phyloP scores from a whole-genome alignment of 1,284 basidiomycete genomes.

The Inonotus obliquus region DNA sequence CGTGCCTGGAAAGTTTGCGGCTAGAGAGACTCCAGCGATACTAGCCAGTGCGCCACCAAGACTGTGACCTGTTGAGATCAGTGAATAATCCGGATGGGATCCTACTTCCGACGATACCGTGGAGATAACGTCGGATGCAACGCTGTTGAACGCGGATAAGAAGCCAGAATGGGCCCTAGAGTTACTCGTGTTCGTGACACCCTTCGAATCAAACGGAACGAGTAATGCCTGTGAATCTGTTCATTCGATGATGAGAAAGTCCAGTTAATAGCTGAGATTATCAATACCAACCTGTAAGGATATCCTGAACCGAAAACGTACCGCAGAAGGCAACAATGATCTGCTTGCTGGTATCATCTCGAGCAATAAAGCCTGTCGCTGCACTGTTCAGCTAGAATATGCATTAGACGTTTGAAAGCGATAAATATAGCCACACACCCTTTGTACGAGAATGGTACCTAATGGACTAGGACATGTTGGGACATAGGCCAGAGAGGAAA shows the following conservation, averaged over 20 bases:
- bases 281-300: slow-evolving; percentile 12
- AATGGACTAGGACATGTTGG: slow-evolving; percentile 4
- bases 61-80: slow-evolving; percentile 45
- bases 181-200: slow-evolving; percentile 1
- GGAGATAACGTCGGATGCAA: slow-evolving; percentile 29
- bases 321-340: slow-evolving; percentile 10
- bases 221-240: slow-evolving; percentile 8
- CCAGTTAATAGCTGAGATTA: neutral
- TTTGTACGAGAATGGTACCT: slow-evolving; percentile 5
- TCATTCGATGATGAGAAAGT: neutral
- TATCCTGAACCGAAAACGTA: slow-evolving; percentile 7
- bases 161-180: slow-evolving; percentile 7
- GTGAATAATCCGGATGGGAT: slow-evolving; percentile 31
- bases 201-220: slow-evolving; percentile 8
- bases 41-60: slow-evolving; percentile 44
- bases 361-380: slow-evolving; percentile 8
- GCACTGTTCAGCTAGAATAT: slow-evolving; percentile 6
- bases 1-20: slow-evolving; percentile 36
- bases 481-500: slow-evolving; percentile 9
- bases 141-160: slow-evolving; percentile 29
- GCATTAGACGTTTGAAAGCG: neutral
- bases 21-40: slow-evolving; percentile 38
- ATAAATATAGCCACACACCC: neutral
- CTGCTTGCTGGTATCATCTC: slow-evolving; percentile 7
- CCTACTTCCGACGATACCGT: slow-evolving; percentile 25